A percentile compares a stretch with the other conserved stretches of the same genome.
phyloP scores from a whole-genome alignment of 139 green algal species.

The Chlorella sp. region DNA sequence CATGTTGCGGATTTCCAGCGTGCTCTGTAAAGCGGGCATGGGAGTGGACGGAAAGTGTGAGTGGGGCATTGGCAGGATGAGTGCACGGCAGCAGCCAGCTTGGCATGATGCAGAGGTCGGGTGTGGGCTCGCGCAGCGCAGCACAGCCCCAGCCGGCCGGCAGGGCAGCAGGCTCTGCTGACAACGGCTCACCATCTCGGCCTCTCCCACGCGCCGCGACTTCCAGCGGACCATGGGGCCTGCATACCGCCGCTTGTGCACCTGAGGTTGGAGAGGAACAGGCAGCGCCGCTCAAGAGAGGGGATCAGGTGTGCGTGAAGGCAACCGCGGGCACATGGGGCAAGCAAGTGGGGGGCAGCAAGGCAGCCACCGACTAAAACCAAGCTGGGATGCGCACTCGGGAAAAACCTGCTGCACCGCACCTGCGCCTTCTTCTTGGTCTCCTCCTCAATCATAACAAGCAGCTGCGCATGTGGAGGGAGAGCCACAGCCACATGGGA shows the following conservation, averaged over 20 bases:
- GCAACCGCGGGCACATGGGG: no score
- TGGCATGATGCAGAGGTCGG: no score
- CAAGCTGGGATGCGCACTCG: no score
- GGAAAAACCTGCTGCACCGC: background rate
- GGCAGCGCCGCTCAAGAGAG: no score
- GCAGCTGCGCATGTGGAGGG: conserved; percentile 18
- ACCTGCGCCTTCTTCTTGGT: conserved; percentile 57
- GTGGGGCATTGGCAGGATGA: background rate
- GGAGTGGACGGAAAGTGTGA: no score
- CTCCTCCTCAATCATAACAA: conserved; percentile 69
- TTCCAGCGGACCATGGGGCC: conserved; percentile 65
- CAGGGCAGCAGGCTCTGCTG: background rate
- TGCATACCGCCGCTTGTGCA: conserved; percentile 47
- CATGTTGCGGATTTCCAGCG: conserved; percentile 64
- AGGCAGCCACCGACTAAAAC: no score
- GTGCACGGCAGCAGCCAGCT: background rate
- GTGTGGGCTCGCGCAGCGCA: no score
- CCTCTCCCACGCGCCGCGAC: conserved; percentile 25
- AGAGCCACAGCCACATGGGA: background rate
- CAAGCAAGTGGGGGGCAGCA: no score
- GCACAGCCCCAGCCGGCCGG: no score
- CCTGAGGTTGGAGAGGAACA: no score
- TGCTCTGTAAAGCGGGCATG: conserved; percentile 42
- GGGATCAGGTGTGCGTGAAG: no score
- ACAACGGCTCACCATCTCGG: conserved; percentile 23